Conservation (phyloP, 805 yeast species). For the Yarrowia alimentaria region DNA sequence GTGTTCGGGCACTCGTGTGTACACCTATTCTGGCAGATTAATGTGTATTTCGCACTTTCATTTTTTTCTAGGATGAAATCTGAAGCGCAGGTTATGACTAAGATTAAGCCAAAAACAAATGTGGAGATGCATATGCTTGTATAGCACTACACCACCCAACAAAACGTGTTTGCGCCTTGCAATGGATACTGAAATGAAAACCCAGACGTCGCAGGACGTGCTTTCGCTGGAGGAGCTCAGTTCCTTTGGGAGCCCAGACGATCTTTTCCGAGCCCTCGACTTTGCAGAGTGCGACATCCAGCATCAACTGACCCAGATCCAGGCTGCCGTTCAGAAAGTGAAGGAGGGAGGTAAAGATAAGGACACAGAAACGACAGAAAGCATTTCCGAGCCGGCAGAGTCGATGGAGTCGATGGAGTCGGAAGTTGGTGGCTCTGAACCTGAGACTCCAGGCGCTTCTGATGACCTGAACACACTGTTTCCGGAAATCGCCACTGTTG, state of each 20-base stretch:
- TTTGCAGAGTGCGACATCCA: conserved; percentile 17
- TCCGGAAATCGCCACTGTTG: conserved; percentile 14
- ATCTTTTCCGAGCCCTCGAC: conserved; percentile 12
- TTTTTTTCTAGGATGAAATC: too few species aligned
- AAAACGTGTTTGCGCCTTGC: too few species aligned
- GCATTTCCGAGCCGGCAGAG: too few species aligned
- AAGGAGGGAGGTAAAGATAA: neutral
- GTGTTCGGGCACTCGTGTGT: too few species aligned
- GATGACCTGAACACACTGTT: conserved; percentile 1
- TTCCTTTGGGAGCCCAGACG: neutral
- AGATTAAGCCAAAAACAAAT: too few species aligned
- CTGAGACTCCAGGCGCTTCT: neutral
- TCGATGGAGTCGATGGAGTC: too few species aligned
- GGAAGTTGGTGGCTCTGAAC: too few species aligned
- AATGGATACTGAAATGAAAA: conserved; percentile 9
- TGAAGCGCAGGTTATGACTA: too few species aligned
- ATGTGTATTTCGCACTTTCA: too few species aligned
- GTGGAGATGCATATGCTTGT: too few species aligned
- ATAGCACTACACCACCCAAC: too few species aligned
- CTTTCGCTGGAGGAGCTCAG: conserved; percentile 3
- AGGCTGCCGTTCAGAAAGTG: conserved; percentile 5
- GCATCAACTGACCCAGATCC: conserved; percentile 6
- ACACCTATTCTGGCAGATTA: too few species aligned
- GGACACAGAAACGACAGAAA: neutral
- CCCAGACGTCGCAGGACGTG: neutral